A percentile compares a stretch with the other conserved stretches of the same genome.
These are phyloP conservation scores for Globisporangium megalacanthum DNA, from an alignment of 352 stramenopile genomes.

Conservation along the genomic window DNA sequence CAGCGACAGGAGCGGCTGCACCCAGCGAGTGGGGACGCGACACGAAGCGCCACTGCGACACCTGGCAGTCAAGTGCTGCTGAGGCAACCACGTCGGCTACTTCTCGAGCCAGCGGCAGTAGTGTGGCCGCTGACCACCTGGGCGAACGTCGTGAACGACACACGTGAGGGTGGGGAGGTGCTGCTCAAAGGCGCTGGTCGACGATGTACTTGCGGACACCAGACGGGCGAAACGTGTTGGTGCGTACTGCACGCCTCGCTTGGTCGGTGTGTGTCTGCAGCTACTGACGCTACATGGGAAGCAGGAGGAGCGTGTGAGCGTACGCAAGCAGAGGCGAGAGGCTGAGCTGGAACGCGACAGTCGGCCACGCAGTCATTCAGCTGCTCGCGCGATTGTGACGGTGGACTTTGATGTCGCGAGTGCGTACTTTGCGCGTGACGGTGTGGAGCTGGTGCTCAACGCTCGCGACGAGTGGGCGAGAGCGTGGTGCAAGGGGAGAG, in stretches of 20 bases:
- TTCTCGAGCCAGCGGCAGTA: conserved; percentile 91
- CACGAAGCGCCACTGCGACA: conserved; percentile 12
- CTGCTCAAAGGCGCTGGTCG: conserved; percentile 96
- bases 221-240: conserved; percentile 90
- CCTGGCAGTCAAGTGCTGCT: conserved; percentile 76
- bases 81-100: conserved; percentile 89
- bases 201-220: conserved; percentile 94
- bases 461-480: conserved; percentile 27
- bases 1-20: conserved; percentile 5
- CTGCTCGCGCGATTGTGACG: conserved; percentile 59
- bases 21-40: not conserved
- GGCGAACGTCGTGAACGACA: conserved; percentile 64
- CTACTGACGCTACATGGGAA: conserved; percentile 10
- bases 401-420: conserved; percentile 68
- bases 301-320: not conserved
- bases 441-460: conserved; percentile 56
- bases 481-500: conserved; percentile 55
- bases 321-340: not conserved
- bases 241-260: conserved; percentile 5
- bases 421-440: conserved; percentile 41
- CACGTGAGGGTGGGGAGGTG: conserved; percentile 85
- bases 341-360: conserved; percentile 14
- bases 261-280: conserved; percentile 29
- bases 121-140: conserved; percentile 85
- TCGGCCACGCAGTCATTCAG: conserved; percentile 70